Base-by-base conservation (phyloP, 805 yeast genomes). In the Millerozyma miso region DNA sequence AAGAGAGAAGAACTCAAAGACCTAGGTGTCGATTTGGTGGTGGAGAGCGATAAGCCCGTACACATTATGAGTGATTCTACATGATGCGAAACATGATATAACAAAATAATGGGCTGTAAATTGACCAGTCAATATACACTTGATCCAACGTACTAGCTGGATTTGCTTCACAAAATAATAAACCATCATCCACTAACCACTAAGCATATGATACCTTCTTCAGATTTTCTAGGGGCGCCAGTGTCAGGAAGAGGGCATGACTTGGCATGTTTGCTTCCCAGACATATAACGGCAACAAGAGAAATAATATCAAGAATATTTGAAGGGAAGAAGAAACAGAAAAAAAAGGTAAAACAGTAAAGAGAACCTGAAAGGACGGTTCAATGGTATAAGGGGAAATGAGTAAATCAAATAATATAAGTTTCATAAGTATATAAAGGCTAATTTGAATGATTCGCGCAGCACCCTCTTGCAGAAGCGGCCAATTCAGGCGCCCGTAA, bases 1-100 rank as follows among this genome's bases (percentile, higher is more conserved):
- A 41, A 34, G 26, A 38, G 16, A 16, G 26, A 16, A 4, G 29
- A 34, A n/a, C 31, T 43, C 16, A 20, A 38, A 3, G 38, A 31
- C 10, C 29, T 23, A 23, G 29, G 29, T 6, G 29, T 23, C 29
- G 10, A 23, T 23, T 10, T 23, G 10, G 29, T 23, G 10, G 10
- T 23, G 10, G 29, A 23, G 29, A 6, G 10, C 10, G 29, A 23
- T 10, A 23, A 23, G 29, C 29, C 29, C 10, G 29, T 23, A 7
- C 6, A 23, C 10, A 23, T 23, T 23, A 10, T 23, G 29, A 23
- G 10, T 7, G 6, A 23, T 6, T 23, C 29, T 23, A 23, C 29
- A 10, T 7, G 10, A 23, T 23, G 10, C 29, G 29, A 23, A 10
- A 23, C n/a, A n/a, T n/a, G n/a, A 23, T 23, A 10, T 23, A 23